phyloP scores from a whole-genome alignment of 192 early-diverging fungal species.

The Coemansia sp. region DNA sequence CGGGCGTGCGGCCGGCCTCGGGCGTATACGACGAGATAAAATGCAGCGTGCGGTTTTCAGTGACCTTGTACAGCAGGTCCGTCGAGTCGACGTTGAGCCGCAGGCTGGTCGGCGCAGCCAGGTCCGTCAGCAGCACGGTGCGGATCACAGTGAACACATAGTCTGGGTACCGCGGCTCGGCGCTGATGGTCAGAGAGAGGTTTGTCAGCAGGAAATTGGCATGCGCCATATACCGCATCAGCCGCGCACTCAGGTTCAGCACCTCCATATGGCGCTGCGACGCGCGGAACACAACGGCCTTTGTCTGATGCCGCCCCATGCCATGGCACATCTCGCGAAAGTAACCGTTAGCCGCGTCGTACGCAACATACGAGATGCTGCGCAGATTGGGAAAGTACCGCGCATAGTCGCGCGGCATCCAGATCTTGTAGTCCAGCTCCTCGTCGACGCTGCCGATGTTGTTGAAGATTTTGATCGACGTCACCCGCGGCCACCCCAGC shows the following conservation, averaged over 20 bases:
- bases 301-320: conserved; percentile 41
- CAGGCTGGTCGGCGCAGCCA: conserved; percentile 43
- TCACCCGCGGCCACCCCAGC: conserved; percentile 50
- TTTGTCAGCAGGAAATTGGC: conserved; percentile 52
- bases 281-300: conserved; percentile 44
- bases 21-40: conserved; percentile 32
- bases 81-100: conserved; percentile 51
- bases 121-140: conserved; percentile 46
- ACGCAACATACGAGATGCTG: conserved; percentile 38
- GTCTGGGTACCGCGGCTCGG: conserved; percentile 41
- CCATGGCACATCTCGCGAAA: conserved; percentile 53
- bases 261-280: conserved; percentile 50
- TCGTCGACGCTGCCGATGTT: conserved; percentile 34
- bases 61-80: conserved; percentile 51
- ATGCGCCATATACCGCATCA: conserved; percentile 54
- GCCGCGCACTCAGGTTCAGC: conserved; percentile 42
- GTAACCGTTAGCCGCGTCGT: conserved; percentile 34
- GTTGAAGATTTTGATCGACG: conserved; percentile 43
- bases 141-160: conserved; percentile 49
- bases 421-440: conserved; percentile 49
- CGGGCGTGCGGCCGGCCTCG: conserved; percentile 5
- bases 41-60: conserved; percentile 45
- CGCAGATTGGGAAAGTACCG: conserved; percentile 48
- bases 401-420: conserved; percentile 53
- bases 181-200: conserved; percentile 38